These are phyloP conservation scores for Colletotrichum sojae DNA, from an alignment of 2,329 filamentous ascomycete species.

Conservation along the genomic window DNA sequence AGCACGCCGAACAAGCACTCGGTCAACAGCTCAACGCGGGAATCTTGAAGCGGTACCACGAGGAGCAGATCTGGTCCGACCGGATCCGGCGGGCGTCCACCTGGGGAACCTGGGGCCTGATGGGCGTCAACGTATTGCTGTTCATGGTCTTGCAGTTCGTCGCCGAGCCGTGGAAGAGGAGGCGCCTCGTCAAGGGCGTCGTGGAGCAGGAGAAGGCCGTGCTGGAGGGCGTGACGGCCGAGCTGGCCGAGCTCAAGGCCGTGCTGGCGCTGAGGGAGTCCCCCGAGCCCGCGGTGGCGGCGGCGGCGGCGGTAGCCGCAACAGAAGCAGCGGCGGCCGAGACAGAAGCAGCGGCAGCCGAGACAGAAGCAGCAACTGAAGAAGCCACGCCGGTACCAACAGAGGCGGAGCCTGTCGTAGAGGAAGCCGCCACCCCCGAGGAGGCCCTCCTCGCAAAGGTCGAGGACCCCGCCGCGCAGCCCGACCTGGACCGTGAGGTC, in stretches of 20 bases:
- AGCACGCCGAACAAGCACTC: conserved; percentile 84
- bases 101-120: conserved; percentile 98
- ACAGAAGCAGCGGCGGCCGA: conserved; percentile 43
- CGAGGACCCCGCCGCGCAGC: conserved; percentile 35
- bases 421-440: conserved; percentile 10
- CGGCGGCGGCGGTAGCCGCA: conserved; percentile 52
- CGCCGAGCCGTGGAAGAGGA: conserved; percentile 92
- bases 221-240: conserved; percentile 62
- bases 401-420: conserved; percentile 15
- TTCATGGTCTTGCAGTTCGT: conserved; percentile 90
- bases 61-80: conserved; percentile 99
- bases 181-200: conserved; percentile 84
- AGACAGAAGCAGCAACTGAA: conserved; percentile 26
- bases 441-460: conserved; percentile 12
- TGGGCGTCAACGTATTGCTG: conserved; percentile 94
- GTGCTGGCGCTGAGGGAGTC: conserved; percentile 45
- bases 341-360: conserved; percentile 46
- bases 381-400: conserved; percentile 10
- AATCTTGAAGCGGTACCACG: conserved; percentile 93
- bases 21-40: conserved; percentile 82
- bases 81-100: conserved; percentile 96
- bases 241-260: conserved; percentile 55
- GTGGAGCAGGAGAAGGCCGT: conserved; percentile 80
- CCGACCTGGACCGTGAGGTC: conserved; percentile 33
- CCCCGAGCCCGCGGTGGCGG: conserved; percentile 12